These are phyloP conservation scores for Peronosclerospora sorghi DNA, from an alignment of 352 stramenopile species.

Conservation along the genomic window DNA sequence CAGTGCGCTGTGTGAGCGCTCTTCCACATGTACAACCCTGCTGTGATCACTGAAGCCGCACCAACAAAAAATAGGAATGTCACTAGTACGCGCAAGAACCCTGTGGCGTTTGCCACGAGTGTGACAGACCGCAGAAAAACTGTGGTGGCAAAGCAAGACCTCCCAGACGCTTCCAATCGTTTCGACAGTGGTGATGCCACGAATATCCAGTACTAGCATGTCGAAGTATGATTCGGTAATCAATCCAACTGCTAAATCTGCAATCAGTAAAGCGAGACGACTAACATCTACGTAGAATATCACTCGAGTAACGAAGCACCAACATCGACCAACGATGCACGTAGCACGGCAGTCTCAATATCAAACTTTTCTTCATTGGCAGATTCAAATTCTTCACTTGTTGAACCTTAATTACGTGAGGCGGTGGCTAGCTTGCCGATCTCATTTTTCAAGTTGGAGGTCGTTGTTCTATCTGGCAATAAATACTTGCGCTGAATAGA, in stretches of 20 bases:
- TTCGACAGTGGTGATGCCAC: slow-evolving; percentile 33
- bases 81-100: no score
- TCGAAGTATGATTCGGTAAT: slow-evolving; percentile 54
- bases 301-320: slow-evolving; percentile 16
- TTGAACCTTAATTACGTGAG: neutral
- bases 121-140: slow-evolving; percentile 22
- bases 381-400: slow-evolving; percentile 3
- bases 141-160: slow-evolving; percentile 34
- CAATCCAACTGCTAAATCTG: slow-evolving; percentile 28
- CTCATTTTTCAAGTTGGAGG: slow-evolving; percentile 17
- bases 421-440: slow-evolving; percentile 5
- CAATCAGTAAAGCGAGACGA: slow-evolving; percentile 15
- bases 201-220: slow-evolving; percentile 44
- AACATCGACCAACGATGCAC: slow-evolving; percentile 18
- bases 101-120: no score
- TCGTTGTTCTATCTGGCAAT: slow-evolving; percentile 15
- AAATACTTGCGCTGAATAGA: slow-evolving; percentile 18
- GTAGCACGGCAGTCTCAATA: slow-evolving; percentile 24
- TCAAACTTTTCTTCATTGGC: slow-evolving; percentile 11
- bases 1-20: slow-evolving; percentile 17
- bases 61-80: no score
- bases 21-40: slow-evolving; percentile 45
- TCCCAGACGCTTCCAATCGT: slow-evolving; percentile 33
- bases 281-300: slow-evolving; percentile 27
- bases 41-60: no score